These are phyloP conservation scores for Tuctoria greenei DNA, from an alignment of 176 grass and related monocot species.

Conservation along the genomic window DNA sequence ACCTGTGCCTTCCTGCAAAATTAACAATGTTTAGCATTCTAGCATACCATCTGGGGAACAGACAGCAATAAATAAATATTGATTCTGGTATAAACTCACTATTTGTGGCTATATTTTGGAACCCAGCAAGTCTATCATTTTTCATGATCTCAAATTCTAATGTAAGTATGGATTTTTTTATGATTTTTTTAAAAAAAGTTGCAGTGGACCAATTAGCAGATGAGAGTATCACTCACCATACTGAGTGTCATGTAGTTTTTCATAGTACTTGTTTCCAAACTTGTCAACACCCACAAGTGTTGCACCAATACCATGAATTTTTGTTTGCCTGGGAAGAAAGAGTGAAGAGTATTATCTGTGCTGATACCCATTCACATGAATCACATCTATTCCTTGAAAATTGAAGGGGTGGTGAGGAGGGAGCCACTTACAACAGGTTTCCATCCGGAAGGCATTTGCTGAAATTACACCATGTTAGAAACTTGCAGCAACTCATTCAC, in stretches of 20 bases:
- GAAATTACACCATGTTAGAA: constrained; percentile 41
- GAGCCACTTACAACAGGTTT: constrained; percentile 76
- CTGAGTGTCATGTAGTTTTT: constrained; percentile 71
- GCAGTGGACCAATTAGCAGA: not conserved
- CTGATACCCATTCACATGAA: not conserved
- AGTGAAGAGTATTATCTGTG: not conserved
- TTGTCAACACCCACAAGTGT: constrained; percentile 84
- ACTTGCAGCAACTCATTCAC: not conserved
- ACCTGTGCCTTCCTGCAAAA: constrained; percentile 83
- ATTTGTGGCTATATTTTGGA: not conserved
- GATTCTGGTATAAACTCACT: not conserved
- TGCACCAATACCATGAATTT: constrained; percentile 90
- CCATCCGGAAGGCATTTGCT: constrained; percentile 77
- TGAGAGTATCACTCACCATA: constrained; percentile 50
- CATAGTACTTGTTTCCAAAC: constrained; percentile 95
- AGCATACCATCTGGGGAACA: not conserved
- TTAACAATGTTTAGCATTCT: constrained; percentile 23
- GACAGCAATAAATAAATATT: not conserved
- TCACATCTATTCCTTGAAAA: constrained; percentile 19
- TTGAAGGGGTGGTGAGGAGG: not conserved
- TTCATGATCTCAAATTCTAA: not conserved
- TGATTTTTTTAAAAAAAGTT: not conserved
- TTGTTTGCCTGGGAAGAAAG: constrained; percentile 78
- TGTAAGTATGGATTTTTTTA: not conserved
- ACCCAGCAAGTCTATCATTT: not conserved